phyloP scores from a whole-genome alignment of 192 early-diverging fungal species.

The Mycoemilia scoparia region DNA sequence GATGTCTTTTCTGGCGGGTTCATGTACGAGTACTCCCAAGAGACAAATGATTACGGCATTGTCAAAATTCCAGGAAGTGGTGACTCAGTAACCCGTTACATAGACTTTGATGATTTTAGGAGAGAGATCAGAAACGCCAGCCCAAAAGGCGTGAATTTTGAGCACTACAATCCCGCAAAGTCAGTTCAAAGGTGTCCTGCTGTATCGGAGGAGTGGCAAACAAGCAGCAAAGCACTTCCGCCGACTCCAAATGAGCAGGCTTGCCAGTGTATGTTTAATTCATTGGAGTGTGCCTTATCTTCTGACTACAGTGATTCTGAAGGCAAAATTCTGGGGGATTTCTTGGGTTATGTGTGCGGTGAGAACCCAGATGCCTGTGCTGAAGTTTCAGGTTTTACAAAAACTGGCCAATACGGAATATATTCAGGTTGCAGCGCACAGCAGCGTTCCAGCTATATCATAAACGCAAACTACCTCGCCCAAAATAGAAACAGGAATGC shows the following conservation, averaged over 20 bases:
- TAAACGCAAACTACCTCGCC: slow-evolving; percentile 25
- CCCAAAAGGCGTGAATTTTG: slow-evolving; percentile 39
- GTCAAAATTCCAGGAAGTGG: slow-evolving; percentile 34
- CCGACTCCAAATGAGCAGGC: slow-evolving; percentile 41
- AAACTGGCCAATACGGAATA: slow-evolving; percentile 21
- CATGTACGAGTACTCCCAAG: slow-evolving; percentile 56
- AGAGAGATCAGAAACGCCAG: slow-evolving; percentile 19
- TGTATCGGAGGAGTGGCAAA: slow-evolving; percentile 30
- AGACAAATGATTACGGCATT: slow-evolving; percentile 52
- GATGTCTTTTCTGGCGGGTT: slow-evolving; percentile 47
- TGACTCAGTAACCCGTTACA: slow-evolving; percentile 19
- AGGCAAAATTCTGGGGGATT: slow-evolving; percentile 10
- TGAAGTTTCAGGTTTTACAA: slow-evolving; percentile 12
- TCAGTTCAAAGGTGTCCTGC: slow-evolving; percentile 32
- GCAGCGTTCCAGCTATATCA: slow-evolving; percentile 25
- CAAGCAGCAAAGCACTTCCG: slow-evolving; percentile 30
- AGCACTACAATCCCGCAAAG: slow-evolving; percentile 21
- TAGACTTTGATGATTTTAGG: slow-evolving; percentile 41
- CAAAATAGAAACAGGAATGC: slow-evolving; percentile 16
- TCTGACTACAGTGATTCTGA: slow-evolving; percentile 7
- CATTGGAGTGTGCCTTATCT: slow-evolving; percentile 28
- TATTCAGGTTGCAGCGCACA: slow-evolving; percentile 23
- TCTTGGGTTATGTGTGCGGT: slow-evolving; percentile 22
- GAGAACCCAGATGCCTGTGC: slow-evolving; percentile 15
- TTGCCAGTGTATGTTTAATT: slow-evolving; percentile 46